phyloP scores from a whole-genome alignment of 345 rosid species.

The Noccaea caerulescens region DNA sequence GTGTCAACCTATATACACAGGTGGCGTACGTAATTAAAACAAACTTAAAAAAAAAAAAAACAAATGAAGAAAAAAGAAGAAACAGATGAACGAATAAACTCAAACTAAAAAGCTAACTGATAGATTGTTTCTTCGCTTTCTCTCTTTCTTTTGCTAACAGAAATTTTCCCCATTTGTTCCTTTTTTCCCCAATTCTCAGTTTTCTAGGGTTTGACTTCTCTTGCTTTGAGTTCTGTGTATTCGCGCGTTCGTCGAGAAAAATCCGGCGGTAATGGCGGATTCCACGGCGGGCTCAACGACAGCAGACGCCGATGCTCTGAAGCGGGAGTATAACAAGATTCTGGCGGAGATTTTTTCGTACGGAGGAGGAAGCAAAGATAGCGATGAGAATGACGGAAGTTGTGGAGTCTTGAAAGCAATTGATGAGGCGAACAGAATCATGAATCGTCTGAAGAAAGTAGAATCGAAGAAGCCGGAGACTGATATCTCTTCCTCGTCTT shows the following conservation, averaged over 20 bases:
- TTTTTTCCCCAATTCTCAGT: neutral
- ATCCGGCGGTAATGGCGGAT: constrained; percentile 13
- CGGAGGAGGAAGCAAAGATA: constrained; percentile 42
- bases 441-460: constrained; percentile 40
- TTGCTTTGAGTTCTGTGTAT: neutral
- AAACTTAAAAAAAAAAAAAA: neutral
- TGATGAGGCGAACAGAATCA: constrained; percentile 46
- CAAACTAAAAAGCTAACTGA: constrained; percentile 8
- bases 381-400: constrained; percentile 12
- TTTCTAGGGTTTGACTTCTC: constrained; percentile 23
- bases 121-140: neutral
- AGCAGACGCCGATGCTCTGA: constrained; percentile 23
- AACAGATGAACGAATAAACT: neutral
- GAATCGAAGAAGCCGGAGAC: constrained; percentile 33
- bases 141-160: neutral
- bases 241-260: neutral
- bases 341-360: constrained; percentile 1
- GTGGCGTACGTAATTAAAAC: constrained; percentile 23
- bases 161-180: neutral
- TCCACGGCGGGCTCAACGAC: constrained; percentile 9
- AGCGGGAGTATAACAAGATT: neutral
- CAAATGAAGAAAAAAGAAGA: neutral
- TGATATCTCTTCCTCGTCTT: constrained; percentile 8
- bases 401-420: constrained; percentile 41
- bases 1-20: constrained; percentile 28